Base-by-base conservation (phyloP, 2,329 filamentous ascomycete species). In the Rachicladosporium sp. region DNA sequence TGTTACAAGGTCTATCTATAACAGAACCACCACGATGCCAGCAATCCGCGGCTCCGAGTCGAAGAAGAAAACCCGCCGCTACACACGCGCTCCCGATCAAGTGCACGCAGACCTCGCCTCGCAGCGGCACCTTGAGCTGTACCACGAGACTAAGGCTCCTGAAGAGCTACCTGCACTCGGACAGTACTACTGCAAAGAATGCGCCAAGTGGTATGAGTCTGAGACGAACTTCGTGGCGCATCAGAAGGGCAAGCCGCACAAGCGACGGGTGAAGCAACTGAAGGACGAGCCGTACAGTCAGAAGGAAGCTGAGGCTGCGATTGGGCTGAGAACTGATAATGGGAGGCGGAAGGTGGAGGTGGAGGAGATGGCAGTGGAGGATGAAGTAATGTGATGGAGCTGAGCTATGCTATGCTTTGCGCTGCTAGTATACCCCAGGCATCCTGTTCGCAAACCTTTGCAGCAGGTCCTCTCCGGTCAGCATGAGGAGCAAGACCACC, bases 131-230 rank as follows among this genome's bases (percentile, higher is more conserved):
- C 76, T 98, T 29, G 67, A 76, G 35, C 76, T 84, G 48, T 87
- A 80, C 69, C 82, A 87, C 58, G 73, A 78, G 36, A 76, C 78
- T 33, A 93, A 94, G 57, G 76, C 81, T 4, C 66, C 74, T 13
- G 89, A 96, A 58, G 91, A 96, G 54, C 71, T 95, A 29, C 91
- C 91, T 3, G 89, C 79, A 0, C 70, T 95, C 36, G 91, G 91
- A 19, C 72, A 77, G 51, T 80, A 80, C 59, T 96, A 95, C 63
- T 98, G 91, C 62, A 70, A 82, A 10, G 83, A 94, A 63, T 98
- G 91, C 62, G 82, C 91, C 46, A 96, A 93, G 67, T 96, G 85
- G 81, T 96, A 93, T 60, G 89, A 96, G 61, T 82, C 78, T 36
- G 82, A 91, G 49, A 62, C 73, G 52, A 93, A 84, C 51, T 67